These are phyloP conservation scores for Phytopythium helicoides DNA, from an alignment of 352 stramenopile genomes.

Conservation along the genomic window DNA sequence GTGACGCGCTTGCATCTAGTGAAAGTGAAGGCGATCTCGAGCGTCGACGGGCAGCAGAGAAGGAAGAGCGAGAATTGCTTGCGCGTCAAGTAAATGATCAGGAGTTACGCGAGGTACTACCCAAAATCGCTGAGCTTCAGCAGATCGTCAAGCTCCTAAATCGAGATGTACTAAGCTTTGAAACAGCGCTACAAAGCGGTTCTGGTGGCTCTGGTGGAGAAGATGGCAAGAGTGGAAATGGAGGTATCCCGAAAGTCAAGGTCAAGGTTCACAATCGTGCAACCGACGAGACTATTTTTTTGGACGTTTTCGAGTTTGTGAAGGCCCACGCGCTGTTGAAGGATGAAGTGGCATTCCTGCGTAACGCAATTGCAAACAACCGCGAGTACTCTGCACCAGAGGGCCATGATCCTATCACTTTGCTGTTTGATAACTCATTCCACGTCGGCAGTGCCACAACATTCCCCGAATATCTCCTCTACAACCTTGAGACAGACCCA, in stretches of 20 bases:
- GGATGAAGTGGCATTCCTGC: constrained; percentile 88
- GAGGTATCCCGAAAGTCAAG: constrained; percentile 82
- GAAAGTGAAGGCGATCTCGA: constrained; percentile 1
- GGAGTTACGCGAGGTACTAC: constrained; percentile 90
- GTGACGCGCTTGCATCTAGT: not conserved
- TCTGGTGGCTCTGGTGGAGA: constrained; percentile 7
- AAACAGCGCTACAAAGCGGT: constrained; percentile 86
- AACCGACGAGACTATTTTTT: constrained; percentile 89
- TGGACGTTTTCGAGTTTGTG: constrained; percentile 93
- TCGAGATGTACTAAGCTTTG: constrained; percentile 89
- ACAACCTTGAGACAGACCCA: constrained; percentile 90
- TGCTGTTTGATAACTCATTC: constrained; percentile 94
- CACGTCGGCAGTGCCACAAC: constrained; percentile 89
- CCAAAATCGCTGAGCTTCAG: constrained; percentile 91
- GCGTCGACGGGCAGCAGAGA: constrained; percentile 25
- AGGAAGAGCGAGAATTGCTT: constrained; percentile 60
- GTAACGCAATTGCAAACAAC: constrained; percentile 88
- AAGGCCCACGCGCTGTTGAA: constrained; percentile 84
- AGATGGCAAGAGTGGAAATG: constrained; percentile 7
- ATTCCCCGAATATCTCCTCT: constrained; percentile 92
- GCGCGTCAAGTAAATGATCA: constrained; percentile 87
- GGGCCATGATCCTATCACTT: constrained; percentile 88
- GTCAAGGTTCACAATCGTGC: constrained; percentile 89
- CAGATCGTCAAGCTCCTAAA: constrained; percentile 91
- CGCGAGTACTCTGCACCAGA: constrained; percentile 84